A percentile compares a stretch with the other conserved stretches of the same genome.
These are phyloP conservation scores for Trichosporon asahii DNA, from an alignment of 1,284 basidiomycete genomes.

Conservation along the genomic window DNA sequence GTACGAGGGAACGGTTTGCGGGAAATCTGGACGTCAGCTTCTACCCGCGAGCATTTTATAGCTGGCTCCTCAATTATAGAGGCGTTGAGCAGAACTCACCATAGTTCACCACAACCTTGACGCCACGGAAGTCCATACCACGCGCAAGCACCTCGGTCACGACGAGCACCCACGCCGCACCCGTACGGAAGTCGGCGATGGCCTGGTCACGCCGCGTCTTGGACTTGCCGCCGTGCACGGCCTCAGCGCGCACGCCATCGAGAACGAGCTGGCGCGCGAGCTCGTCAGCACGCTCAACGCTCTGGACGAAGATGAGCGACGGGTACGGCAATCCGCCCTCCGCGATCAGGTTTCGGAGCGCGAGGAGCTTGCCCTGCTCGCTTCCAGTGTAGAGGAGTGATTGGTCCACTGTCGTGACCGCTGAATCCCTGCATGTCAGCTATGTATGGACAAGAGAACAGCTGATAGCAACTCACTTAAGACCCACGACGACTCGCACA, in stretches of 20 bases:
- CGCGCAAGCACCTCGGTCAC: slow-evolving; percentile 93
- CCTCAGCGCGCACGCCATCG: slow-evolving; percentile 82
- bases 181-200: slow-evolving; percentile 76
- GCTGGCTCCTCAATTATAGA: background rate
- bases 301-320: slow-evolving; percentile 87
- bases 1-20: slow-evolving; percentile 88
- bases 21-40: slow-evolving; percentile 63
- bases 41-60: background rate
- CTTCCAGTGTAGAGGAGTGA: slow-evolving; percentile 85
- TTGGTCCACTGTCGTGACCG: slow-evolving; percentile 74
- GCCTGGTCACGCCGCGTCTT: slow-evolving; percentile 82
- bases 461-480: slow-evolving; percentile 71
- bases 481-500: slow-evolving; percentile 84
- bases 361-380: slow-evolving; percentile 88
- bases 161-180: slow-evolving; percentile 86
- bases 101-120: slow-evolving; percentile 92
- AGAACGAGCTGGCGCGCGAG: slow-evolving; percentile 82
- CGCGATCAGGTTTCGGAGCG: slow-evolving; percentile 70
- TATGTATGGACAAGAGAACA: background rate
- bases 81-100: slow-evolving; percentile 31
- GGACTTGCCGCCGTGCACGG: slow-evolving; percentile 83
- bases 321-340: slow-evolving; percentile 82
- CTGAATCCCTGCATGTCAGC: slow-evolving; percentile 63
- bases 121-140: slow-evolving; percentile 96
- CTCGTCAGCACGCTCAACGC: slow-evolving; percentile 84